Percentiles rank a stretch among this genome's conserved stretches.
These are phyloP conservation scores for Epichloe gansuensis DNA, from an alignment of 2,329 filamentous ascomycete genomes.

Conservation along the genomic window DNA sequence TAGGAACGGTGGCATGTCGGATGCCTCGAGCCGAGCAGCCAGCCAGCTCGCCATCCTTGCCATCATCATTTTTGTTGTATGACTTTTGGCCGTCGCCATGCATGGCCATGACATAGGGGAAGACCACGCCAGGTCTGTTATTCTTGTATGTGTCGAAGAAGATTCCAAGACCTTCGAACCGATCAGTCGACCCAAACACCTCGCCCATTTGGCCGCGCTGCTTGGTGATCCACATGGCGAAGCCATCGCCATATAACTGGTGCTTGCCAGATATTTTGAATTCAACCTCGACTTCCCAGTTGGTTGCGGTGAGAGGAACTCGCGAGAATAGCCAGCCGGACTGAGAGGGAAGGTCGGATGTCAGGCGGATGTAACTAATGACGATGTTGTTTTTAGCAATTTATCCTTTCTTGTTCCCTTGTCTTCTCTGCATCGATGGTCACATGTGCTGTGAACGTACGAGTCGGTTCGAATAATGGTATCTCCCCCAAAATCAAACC, in stretches of 20 bases:
- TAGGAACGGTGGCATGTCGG: conserved; percentile 64
- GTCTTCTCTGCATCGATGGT: neutral
- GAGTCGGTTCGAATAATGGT: conserved; percentile 65
- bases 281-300: conserved; percentile 96
- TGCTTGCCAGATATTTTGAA: conserved; percentile 87
- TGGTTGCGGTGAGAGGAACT: conserved; percentile 89
- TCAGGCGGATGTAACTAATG: conserved; percentile 76
- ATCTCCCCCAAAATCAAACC: conserved; percentile 98
- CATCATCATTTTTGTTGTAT: conserved; percentile 91
- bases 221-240: conserved; percentile 97
- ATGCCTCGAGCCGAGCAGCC: conserved; percentile 92
- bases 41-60: conserved; percentile 82
- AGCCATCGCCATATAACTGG: conserved; percentile 86
- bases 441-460: conserved; percentile 30
- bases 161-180: conserved; percentile 85
- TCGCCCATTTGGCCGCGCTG: conserved; percentile 67
- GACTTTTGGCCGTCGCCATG: conserved; percentile 75
- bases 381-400: neutral
- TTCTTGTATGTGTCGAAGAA: conserved; percentile 99
- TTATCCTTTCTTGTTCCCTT: neutral
- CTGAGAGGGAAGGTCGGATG: conserved; percentile 80
- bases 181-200: conserved; percentile 80
- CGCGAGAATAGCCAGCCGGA: conserved; percentile 88
- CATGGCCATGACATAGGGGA: conserved; percentile 99
- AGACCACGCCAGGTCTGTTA: conserved; percentile 87